Evolutionary conservation across 1,284 basidiomycete genomes (phyloP).

Genomic region (Boletus albobrunnescens): DNA sequence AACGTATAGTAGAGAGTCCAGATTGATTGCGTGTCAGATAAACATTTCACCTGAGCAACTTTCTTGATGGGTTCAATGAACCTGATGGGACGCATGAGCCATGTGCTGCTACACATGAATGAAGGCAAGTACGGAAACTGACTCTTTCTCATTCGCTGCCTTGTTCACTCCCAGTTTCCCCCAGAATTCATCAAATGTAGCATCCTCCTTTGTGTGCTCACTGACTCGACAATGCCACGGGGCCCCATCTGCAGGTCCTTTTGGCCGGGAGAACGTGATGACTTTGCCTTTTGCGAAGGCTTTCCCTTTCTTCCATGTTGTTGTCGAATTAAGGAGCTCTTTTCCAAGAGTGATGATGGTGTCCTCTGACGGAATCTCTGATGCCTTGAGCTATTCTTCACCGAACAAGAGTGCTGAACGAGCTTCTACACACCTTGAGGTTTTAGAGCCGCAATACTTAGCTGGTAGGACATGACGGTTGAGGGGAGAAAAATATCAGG

Average conservation of each 20-base stretch:
- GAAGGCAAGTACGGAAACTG: neutral
- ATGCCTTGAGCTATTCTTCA: neutral
- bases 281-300: slow-evolving; percentile 51
- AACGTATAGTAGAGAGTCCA: slow-evolving; percentile 75
- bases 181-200: slow-evolving; percentile 71
- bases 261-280: slow-evolving; percentile 50
- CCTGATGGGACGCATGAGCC: slow-evolving; percentile 35
- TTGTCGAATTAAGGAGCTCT: slow-evolving; percentile 51
- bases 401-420: neutral
- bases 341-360: slow-evolving; percentile 50
- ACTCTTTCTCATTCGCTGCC: slow-evolving; percentile 66
- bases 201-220: slow-evolving; percentile 58
- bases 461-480: slow-evolving; percentile 34
- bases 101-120: too few species aligned
- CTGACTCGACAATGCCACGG: slow-evolving; percentile 66
- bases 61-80: slow-evolving; percentile 64
- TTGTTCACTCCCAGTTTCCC: slow-evolving; percentile 60
- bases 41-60: slow-evolving; percentile 54
- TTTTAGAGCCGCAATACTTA: slow-evolving; percentile 45
- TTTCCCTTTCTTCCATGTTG: slow-evolving; percentile 65
- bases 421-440: slow-evolving; percentile 37
- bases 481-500: slow-evolving; percentile 9
- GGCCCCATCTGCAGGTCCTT: slow-evolving; percentile 50
- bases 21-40: slow-evolving; percentile 60
- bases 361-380: slow-evolving; percentile 61